Evolutionary conservation across 257 asterid species (phyloP), one percentile per base, ranked within the genome.

Genomic region (Solanum appendiculatum): DNA sequence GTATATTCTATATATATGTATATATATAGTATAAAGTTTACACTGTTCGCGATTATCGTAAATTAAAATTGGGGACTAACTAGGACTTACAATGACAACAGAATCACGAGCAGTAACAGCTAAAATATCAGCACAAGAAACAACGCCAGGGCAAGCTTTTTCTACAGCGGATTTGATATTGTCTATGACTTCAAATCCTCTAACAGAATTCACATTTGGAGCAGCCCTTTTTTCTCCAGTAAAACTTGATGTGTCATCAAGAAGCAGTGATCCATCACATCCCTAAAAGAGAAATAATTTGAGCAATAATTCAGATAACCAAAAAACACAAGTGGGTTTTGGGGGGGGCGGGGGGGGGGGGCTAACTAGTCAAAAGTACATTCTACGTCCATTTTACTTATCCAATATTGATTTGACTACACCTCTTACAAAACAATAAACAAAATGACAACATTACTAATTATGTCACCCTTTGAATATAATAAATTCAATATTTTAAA

Each of bases 121-220:
- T 48, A 96, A 86, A 12, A 94, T n/a, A 89, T 96, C 99, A 9
- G 99, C 99, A 82, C 99, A 96, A 5, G 98, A 96, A 86, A 96
- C 98, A 1, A 90, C 90, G 1, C 93, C 94, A 0, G 98, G 97
- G 84, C 99, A 96, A 1, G 80, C 95, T 40, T 85, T 91, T 87
- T 96, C 98, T 1, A 96, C 98, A 0, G 99, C 99, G 0, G 96
- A 90, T 87, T 95, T 96, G 56, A 96, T 95, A 37, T 90, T 80
- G 94, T 95, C 98, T 0, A 96, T 89, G 3, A 95, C 98, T 3
- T 93, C 90, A 34, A 95, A 96, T 82, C 98, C 98, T 36, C 99
- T 87, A 6, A 89, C 98, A 1, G 99, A 95, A 84, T 92, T 94
- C 29, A 83, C 87, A 82, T 96, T 96, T 3, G 98, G 98, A 5